Base-by-base conservation (phyloP, 352 stramenopile genomes). In the Paralagenidium karlingii region DNA sequence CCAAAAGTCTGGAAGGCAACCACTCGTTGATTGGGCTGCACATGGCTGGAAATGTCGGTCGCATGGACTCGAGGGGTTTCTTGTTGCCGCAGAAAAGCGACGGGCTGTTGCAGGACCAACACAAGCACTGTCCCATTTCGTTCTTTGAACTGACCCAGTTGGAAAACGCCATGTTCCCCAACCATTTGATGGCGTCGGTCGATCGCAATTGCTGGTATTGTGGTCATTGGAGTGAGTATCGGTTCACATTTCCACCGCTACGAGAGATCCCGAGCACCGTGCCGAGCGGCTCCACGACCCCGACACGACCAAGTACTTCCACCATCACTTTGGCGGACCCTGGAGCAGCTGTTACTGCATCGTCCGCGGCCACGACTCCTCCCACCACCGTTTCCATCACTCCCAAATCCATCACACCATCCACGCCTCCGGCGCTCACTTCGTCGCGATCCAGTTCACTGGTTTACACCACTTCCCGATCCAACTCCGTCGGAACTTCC, bases 181-280 rank as follows among this genome's bases (percentile, higher is more conserved):
- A 57, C 2, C 68, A 83, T 15, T 38, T 81, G 0, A 54, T 55
- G 28, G 53, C 41, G 19, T 61, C 82, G 24, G 67, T 82, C 1
- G 70, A 88, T 38, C 55, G 58, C n/a, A 74, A 63, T 16, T 88
- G 74, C 44, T 88, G 74, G 74, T 82, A 82, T 46, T 85, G 70
- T 26, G 74, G 68, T 2, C 59, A 79, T 31, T 87, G 74, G 74
- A 56, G 59, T 20, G 74, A 87, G 40, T 63, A 87, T 30, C 70
- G 74, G 20, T 87, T 87, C 34, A 59, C 63, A 13, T n/a, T n/a
- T n/a, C n/a, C n/a, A n/a, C n/a, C n/a, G n/a, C n/a, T n/a, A n/a
- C n/a, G n/a, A 84, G 74, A 70, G 65, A 51, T 2, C 74, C 74
- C 10, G 37, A 41, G 3, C n/a, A 43, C 27, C 44, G 56, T 6